Evolutionary conservation across 345 rosid genomes (phyloP).

Genomic region (Raphanus sativus): DNA sequence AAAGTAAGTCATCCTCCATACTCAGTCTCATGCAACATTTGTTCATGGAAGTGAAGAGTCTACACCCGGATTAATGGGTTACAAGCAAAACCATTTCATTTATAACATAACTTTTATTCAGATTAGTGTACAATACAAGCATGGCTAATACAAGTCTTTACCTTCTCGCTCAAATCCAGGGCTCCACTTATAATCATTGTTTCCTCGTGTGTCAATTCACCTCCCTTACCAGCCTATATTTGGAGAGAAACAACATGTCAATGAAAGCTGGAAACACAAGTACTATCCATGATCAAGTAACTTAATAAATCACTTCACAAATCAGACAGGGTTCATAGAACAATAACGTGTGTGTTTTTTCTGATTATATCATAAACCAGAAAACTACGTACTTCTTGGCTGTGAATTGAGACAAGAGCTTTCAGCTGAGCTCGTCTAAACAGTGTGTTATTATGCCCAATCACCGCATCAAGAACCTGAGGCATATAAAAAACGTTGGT

Average conservation of each 20-base stretch:
- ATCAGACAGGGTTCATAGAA: neutral
- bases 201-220: constrained; percentile 97
- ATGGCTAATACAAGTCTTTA: constrained; percentile 24
- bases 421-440: constrained; percentile 82
- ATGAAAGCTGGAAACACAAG: constrained; percentile 27
- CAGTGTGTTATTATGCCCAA: constrained; percentile 67
- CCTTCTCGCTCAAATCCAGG: constrained; percentile 92
- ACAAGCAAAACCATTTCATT: neutral
- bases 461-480: constrained; percentile 68
- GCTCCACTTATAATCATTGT: constrained; percentile 96
- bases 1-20: neutral
- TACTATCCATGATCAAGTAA: constrained; percentile 15
- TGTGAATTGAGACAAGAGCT: constrained; percentile 81
- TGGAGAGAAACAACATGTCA: constrained; percentile 35
- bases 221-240: constrained; percentile 93
- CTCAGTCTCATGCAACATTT: no score
- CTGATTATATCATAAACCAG: neutral
- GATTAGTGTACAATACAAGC: neutral
- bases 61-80: neutral
- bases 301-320: constrained; percentile 9
- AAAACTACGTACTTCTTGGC: constrained; percentile 61
- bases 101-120: neutral
- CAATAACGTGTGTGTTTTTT: neutral
- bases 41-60: neutral
- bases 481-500: constrained; percentile 16